phyloP scores from a whole-genome alignment of 345 rosid genomes.

The Corchorus olitorius region DNA sequence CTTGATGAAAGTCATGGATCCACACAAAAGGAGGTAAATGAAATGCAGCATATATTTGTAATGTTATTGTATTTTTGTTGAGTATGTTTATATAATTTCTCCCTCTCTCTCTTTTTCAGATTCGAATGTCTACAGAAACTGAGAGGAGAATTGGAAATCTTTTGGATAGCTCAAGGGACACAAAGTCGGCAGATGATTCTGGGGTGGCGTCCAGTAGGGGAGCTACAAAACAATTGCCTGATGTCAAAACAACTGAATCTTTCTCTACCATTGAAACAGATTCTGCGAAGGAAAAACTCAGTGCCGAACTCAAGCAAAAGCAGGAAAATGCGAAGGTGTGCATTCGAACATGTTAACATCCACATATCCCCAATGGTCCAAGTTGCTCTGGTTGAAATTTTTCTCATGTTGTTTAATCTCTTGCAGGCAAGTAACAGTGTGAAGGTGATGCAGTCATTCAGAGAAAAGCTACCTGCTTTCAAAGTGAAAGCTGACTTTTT shows the following conservation, averaged over 20 bases:
- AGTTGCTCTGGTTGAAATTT: conserved; percentile 13
- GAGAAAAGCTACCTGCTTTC: conserved; percentile 89
- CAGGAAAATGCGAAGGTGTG: conserved; percentile 72
- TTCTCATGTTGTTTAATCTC: conserved; percentile 15
- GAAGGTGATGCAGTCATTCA: conserved; percentile 70
- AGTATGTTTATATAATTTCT: not conserved
- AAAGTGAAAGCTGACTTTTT: conserved; percentile 73
- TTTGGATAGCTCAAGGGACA: conserved; percentile 53
- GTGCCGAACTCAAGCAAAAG: conserved; percentile 66
- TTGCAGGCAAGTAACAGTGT: conserved; percentile 55
- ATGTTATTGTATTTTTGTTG: not conserved
- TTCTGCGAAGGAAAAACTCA: conserved; percentile 60
- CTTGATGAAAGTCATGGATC: conserved; percentile 96
- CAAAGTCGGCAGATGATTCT: conserved; percentile 41
- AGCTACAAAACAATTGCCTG: conserved; percentile 34
- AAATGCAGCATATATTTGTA: conserved; percentile 7
- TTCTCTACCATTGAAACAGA: conserved; percentile 32
- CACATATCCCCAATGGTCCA: not conserved
- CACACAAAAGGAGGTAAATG: conserved; percentile 72
- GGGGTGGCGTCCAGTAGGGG: conserved; percentile 37
- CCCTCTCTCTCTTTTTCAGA: conserved; percentile 46
- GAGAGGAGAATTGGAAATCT: conserved; percentile 83
- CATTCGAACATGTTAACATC: conserved; percentile 3
- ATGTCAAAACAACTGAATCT: conserved; percentile 38
- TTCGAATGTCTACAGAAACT: conserved; percentile 83